phyloP scores from a whole-genome alignment of 306 rosid genomes.

The Senna siamea region DNA sequence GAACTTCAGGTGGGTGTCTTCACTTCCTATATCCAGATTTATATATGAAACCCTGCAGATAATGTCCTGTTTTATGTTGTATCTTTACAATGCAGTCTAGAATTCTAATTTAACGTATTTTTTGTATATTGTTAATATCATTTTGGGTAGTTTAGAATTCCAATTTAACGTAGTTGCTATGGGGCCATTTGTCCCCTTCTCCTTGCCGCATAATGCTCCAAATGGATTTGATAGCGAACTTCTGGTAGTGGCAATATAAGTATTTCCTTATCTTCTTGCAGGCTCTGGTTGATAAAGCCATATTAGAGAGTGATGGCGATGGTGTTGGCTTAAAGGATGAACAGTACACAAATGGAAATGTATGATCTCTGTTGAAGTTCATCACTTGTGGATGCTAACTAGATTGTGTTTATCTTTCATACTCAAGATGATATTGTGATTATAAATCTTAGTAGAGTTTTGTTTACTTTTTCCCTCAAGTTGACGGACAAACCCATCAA shows the following conservation, averaged over 20 bases:
- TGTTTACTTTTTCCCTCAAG: background rate
- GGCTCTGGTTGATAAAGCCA: slow-evolving; percentile 62
- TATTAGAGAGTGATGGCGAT: slow-evolving; percentile 53
- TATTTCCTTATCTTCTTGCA: slow-evolving; percentile 51
- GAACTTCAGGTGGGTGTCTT: slow-evolving; percentile 82
- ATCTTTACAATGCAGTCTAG: slow-evolving; percentile 14
- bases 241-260: slow-evolving; percentile 18
- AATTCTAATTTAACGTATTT: slow-evolving; percentile 13
- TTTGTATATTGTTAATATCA: background rate
- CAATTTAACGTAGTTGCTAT: background rate
- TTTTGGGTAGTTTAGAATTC: slow-evolving; percentile 13
- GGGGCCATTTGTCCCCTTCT: slow-evolving; percentile 9
- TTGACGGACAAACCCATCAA: background rate
- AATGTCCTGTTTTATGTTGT: background rate
- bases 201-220: background rate
- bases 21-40: slow-evolving; percentile 3
- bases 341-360: slow-evolving; percentile 42
- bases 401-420: slow-evolving; percentile 23
- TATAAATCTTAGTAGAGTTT: background rate
- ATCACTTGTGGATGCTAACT: slow-evolving; percentile 31
- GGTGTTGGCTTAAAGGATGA: slow-evolving; percentile 44
- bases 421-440: background rate
- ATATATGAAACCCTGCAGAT: slow-evolving; percentile 29
- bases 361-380: slow-evolving; percentile 19
- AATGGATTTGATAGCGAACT: slow-evolving; percentile 11